Evolutionary conservation across 345 rosid genomes (phyloP), one percentile per base, ranked within the genome.

Genomic region (Eucalyptus tenuipes): DNA sequence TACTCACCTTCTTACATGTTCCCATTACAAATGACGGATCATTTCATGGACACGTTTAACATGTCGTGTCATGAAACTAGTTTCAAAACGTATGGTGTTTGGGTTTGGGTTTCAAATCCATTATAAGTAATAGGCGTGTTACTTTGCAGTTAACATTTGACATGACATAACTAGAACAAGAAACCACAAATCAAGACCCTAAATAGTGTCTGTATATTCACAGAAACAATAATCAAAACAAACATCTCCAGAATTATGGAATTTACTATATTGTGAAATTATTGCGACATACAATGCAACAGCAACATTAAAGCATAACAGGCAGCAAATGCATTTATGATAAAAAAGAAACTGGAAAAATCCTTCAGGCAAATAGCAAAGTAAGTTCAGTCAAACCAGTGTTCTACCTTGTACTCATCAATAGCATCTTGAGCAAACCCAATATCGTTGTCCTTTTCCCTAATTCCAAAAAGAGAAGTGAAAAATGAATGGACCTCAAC

Each of bases 361-460:
- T 68, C 89, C 49, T 14, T 25, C 81, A 49, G 13, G 79, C 27
- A 64, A 52, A 49, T 48, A 27, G n/a, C 16, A 22, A 89, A 75
- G 64, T 37, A 90, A 49, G 53, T 84, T 90, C 13, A 90, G 85
- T 42, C 55, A 48, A 88, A 86, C 53, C 52, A 45, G 86, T 86
- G 42, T 31, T 85, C 61, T 91, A 97, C 99, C 99, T 97, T 96
- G 93, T 91, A 94, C 91, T 97, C 99, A 91, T 98, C 99, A 87
- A 98, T 97, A 88, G 98, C 96, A 88, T 93, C 98, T 93, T 97
- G 99, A 81, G 99, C 99, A 92, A 95, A 98, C 86, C 92, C 90
- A 89, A 98, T 97, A 88, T 97, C 98, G 49, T 94, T 91, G 88
- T 96, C 99, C 92, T 95, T 97, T 92, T 98, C 99, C 99, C 99